Conservation (phyloP, 192 early-diverging fungal genomes). For the Coemansia sp. region DNA sequence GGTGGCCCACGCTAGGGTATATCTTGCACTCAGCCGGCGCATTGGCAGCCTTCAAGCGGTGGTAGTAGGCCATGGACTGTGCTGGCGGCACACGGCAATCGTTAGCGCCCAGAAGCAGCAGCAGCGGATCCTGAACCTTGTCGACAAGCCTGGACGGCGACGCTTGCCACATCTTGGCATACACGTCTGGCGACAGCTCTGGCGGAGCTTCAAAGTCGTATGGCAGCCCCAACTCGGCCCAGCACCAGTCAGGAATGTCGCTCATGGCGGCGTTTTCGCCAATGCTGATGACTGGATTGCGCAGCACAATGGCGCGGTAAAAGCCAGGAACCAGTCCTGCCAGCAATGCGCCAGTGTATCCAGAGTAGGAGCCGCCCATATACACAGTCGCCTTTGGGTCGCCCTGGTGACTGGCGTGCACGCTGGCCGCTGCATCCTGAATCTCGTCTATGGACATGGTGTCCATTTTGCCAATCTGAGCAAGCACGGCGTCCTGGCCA, state of each 20-base stretch:
- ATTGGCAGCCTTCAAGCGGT: constrained; percentile 44
- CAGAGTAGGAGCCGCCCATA: constrained; percentile 78
- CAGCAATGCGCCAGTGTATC: constrained; percentile 66
- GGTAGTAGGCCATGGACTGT: constrained; percentile 59
- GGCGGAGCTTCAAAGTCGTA: constrained; percentile 64
- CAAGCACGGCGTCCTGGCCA: constrained; percentile 70
- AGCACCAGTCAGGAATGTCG: constrained; percentile 79
- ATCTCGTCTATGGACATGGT: constrained; percentile 70
- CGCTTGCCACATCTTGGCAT: constrained; percentile 58
- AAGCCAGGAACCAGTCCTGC: constrained; percentile 59
- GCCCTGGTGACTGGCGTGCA: constrained; percentile 46
- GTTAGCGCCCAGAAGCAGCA: constrained; percentile 67
- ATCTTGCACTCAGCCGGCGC: constrained; percentile 56
- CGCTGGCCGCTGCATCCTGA: constrained; percentile 38
- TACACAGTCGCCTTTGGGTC: constrained; percentile 59
- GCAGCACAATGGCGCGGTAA: constrained; percentile 65
- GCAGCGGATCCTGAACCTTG: constrained; percentile 63
- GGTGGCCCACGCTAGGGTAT: constrained; percentile 64
- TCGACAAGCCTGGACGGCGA: constrained; percentile 64
- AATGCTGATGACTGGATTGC: constrained; percentile 77
- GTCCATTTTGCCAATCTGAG: constrained; percentile 68
- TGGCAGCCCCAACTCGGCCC: constrained; percentile 64
- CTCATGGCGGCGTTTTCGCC: constrained; percentile 61
- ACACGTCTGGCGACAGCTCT: constrained; percentile 59
- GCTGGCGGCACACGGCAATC: constrained; percentile 77